A percentile compares a stretch with the other conserved stretches of the same genome.
Evolutionary conservation across 1,284 basidiomycete species (phyloP).

Genomic region (Volvariella volvacea): DNA sequence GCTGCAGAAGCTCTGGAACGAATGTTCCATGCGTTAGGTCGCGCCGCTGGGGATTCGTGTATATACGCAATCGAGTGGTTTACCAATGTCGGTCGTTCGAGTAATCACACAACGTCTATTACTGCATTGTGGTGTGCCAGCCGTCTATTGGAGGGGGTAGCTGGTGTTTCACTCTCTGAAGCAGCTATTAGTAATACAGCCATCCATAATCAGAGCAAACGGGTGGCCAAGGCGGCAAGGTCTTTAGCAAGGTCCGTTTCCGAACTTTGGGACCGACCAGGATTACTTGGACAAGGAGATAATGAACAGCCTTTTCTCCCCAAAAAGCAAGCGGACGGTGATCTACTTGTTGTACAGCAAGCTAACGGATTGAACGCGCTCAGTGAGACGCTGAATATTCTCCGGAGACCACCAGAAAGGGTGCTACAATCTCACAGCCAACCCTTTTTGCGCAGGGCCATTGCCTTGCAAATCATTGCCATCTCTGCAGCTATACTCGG

Average conservation of each 20-base stretch:
- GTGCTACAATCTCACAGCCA: slow-evolving; percentile 23
- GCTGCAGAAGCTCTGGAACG: slow-evolving; percentile 50
- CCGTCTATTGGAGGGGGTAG: slow-evolving; percentile 67
- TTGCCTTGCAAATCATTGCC: slow-evolving; percentile 69
- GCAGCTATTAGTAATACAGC: slow-evolving; percentile 16
- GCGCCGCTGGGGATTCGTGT: slow-evolving; percentile 60
- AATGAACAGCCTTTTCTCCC: slow-evolving; percentile 5
- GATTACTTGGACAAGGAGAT: slow-evolving; percentile 14
- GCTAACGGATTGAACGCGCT: slow-evolving; percentile 44
- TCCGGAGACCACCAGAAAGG: slow-evolving; percentile 17
- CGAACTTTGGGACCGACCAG: slow-evolving; percentile 58
- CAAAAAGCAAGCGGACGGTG: slow-evolving; percentile 16
- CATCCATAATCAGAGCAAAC: slow-evolving; percentile 27
- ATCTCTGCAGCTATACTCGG: slow-evolving; percentile 64
- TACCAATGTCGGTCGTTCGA: slow-evolving; percentile 45
- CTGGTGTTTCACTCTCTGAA: slow-evolving; percentile 33
- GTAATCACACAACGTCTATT: slow-evolving; percentile 41
- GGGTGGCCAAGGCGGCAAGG: slow-evolving; percentile 60
- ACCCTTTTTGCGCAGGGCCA: slow-evolving; percentile 47
- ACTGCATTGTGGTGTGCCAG: slow-evolving; percentile 83
- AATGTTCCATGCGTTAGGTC: slow-evolving; percentile 72
- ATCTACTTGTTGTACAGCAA: slow-evolving; percentile 34
- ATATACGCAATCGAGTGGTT: slow-evolving; percentile 84
- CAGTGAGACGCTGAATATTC: slow-evolving; percentile 37
- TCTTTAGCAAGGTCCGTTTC: slow-evolving; percentile 57